Conservation (phyloP, 257 asterid genomes). For the Lavandula angustifolia region DNA sequence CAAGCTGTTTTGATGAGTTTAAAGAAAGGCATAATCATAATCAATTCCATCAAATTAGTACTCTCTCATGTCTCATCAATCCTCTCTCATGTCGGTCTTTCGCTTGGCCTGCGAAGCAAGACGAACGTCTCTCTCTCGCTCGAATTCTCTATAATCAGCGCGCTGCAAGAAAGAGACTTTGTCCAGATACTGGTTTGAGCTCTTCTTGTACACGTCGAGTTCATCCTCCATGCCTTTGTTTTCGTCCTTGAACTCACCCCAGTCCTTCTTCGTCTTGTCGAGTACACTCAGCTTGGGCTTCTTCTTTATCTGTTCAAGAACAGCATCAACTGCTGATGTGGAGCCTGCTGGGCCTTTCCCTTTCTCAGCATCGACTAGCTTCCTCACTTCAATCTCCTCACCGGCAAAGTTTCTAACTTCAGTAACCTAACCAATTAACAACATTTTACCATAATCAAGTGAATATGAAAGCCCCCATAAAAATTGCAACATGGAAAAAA, state of each 20-base stretch:
- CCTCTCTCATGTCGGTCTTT: conserved; percentile 84
- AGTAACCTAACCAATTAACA: conserved; percentile 48
- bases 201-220: conserved; percentile 90
- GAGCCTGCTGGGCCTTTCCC: conserved; percentile 62
- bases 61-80: conserved; percentile 30
- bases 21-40: no score
- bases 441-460: conserved; percentile 9
- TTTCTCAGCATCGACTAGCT: conserved; percentile 73
- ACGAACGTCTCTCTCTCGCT: conserved; percentile 90
- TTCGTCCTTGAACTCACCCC: conserved; percentile 95
- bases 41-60: no score
- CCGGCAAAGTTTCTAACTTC: conserved; percentile 96
- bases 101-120: conserved; percentile 79
- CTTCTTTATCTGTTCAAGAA: conserved; percentile 91
- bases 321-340: conserved; percentile 79
- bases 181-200: conserved; percentile 88
- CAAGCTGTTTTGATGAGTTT: no score
- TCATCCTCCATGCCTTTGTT: conserved; percentile 86
- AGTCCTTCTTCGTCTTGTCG: conserved; percentile 93
- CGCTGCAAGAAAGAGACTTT: conserved; percentile 85
- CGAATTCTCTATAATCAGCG: conserved; percentile 83
- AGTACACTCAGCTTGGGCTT: conserved; percentile 89
- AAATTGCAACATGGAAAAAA: no score
- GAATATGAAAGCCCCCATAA: background rate
- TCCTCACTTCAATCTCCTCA: conserved; percentile 80